Conservation (phyloP, 768 basidiomycete species). For the Boletus rubroflammeus region DNA sequence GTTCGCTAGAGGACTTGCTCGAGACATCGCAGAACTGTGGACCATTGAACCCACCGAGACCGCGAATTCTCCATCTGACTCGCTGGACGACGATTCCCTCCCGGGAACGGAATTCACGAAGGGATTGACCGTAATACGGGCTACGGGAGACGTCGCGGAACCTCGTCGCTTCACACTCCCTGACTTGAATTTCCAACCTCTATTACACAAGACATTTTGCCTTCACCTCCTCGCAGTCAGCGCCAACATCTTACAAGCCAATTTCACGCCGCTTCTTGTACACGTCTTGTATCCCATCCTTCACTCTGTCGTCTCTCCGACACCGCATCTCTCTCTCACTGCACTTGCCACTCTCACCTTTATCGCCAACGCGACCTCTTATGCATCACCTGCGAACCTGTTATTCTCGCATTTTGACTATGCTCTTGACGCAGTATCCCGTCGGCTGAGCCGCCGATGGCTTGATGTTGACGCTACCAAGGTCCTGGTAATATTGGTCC, state of each 20-base stretch:
- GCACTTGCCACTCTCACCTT: constrained; percentile 69
- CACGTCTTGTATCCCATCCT: constrained; percentile 82
- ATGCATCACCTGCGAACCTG: constrained; percentile 86
- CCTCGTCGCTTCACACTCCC: constrained; percentile 27
- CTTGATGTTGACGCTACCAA: constrained; percentile 87
- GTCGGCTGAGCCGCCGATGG: constrained; percentile 74
- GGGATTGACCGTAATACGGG: constrained; percentile 62
- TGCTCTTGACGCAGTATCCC: constrained; percentile 85
- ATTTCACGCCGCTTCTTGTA: constrained; percentile 72
- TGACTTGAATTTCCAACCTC: constrained; percentile 42
- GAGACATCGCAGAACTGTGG: constrained; percentile 70
- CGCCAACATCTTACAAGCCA: constrained; percentile 67
- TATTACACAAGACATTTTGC: constrained; percentile 66
- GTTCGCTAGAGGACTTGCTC: constrained; percentile 58
- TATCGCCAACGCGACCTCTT: constrained; percentile 72
- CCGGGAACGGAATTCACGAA: constrained; percentile 57
- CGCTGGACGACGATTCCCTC: constrained; percentile 33
- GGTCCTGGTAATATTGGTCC: constrained; percentile 80
- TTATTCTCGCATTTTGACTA: constrained; percentile 96
- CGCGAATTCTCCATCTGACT: constrained; percentile 14
- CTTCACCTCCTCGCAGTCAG: constrained; percentile 73
- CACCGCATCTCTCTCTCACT: constrained; percentile 65
- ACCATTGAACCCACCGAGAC: constrained; percentile 41
- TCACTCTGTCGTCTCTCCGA: constrained; percentile 75
- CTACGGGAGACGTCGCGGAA: constrained; percentile 49